Conservation (phyloP, 306 rosid genomes). For the Gastrolobium villosum region DNA sequence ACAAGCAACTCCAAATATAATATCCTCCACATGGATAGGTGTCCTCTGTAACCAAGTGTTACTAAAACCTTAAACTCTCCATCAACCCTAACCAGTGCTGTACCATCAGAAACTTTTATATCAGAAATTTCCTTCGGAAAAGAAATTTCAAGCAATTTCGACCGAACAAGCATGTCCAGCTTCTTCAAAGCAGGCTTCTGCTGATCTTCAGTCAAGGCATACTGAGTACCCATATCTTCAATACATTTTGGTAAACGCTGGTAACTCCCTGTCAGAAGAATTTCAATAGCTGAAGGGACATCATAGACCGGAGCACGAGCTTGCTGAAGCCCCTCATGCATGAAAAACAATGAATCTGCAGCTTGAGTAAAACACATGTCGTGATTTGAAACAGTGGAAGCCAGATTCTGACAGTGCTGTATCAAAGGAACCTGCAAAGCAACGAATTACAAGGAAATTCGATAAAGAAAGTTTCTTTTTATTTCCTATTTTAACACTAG, state of each 20-base stretch:
- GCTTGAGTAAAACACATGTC: slow-evolving; percentile 97
- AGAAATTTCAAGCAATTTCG: slow-evolving; percentile 83
- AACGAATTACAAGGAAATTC: background rate
- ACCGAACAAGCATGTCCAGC: slow-evolving; percentile 87
- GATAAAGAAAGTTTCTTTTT: background rate
- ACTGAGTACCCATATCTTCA: slow-evolving; percentile 86
- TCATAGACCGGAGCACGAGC: slow-evolving; percentile 98
- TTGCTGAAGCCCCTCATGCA: slow-evolving; percentile 99
- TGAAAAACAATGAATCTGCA: slow-evolving; percentile 96
- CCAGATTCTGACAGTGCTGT: slow-evolving; percentile 90
- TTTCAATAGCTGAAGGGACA: slow-evolving; percentile 93
- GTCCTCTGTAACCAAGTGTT: slow-evolving; percentile 97
- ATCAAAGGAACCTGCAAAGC: slow-evolving; percentile 88
- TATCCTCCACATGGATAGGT: slow-evolving; percentile 97
- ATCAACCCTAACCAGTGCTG: slow-evolving; percentile 77
- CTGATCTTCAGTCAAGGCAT: slow-evolving; percentile 77
- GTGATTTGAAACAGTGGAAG: slow-evolving; percentile 91
- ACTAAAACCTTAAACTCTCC: slow-evolving; percentile 94
- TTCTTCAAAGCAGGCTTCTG: slow-evolving; percentile 93
- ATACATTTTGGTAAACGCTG: slow-evolving; percentile 88
- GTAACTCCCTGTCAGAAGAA: slow-evolving; percentile 86
- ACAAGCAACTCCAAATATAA: slow-evolving; percentile 95
- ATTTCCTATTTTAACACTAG: background rate
- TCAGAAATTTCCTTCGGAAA: slow-evolving; percentile 87
- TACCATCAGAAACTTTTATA: slow-evolving; percentile 81